Evolutionary conservation across 2,329 filamentous ascomycete genomes (phyloP).

Genomic region (Fusarium caatingaense): DNA sequence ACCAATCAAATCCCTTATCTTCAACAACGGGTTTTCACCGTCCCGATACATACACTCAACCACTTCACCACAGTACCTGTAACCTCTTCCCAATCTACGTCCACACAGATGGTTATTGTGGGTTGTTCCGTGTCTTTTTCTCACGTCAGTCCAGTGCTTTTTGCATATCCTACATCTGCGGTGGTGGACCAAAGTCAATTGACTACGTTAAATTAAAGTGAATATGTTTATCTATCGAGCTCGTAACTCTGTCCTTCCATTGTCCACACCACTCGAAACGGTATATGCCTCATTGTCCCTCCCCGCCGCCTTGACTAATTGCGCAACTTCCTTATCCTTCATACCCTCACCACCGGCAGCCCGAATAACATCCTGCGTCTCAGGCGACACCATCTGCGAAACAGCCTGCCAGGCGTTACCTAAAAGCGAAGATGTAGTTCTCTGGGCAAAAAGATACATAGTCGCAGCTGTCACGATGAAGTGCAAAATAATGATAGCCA

Average conservation of each 20-base stretch:
- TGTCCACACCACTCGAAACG: not conserved
- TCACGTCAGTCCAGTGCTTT: no score
- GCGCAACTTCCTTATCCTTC: constrained; percentile 15
- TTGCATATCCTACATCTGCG: no score
- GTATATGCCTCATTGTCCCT: not conserved
- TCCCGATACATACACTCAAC: not conserved
- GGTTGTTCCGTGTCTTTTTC: no score
- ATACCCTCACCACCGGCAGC: not conserved
- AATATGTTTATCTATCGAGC: not conserved
- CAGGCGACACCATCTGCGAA: constrained; percentile 12
- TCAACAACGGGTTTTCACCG: not conserved
- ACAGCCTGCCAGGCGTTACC: constrained; percentile 28
- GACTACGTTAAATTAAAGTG: no score
- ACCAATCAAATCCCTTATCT: not conserved
- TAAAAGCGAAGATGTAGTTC: constrained; percentile 2
- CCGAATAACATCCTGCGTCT: constrained; percentile 21
- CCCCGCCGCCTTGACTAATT: not conserved
- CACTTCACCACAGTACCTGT: not conserved
- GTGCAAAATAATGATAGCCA: not conserved
- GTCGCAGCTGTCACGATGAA: not conserved
- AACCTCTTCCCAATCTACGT: no score
- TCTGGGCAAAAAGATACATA: not conserved
- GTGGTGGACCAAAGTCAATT: no score
- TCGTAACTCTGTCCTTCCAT: not conserved
- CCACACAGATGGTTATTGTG: no score